phyloP scores from a whole-genome alignment of 75 land plant genomes.

The Picea glauca region DNA sequence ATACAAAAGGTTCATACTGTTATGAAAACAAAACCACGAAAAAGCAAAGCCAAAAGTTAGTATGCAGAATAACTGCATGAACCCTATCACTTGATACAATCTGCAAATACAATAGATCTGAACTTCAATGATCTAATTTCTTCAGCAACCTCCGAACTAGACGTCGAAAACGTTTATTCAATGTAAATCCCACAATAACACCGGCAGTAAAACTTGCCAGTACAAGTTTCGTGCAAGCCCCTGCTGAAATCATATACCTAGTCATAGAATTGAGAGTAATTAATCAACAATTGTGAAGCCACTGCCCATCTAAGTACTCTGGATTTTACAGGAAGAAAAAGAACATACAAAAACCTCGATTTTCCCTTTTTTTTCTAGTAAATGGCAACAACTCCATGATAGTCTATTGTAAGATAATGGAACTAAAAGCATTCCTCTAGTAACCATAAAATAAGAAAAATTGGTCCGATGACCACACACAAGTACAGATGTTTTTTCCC shows the following conservation, averaged over 20 bases:
- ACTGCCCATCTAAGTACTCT: neutral
- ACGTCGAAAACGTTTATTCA: constrained; percentile 34
- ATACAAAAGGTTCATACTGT: neutral
- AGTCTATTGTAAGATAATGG: neutral
- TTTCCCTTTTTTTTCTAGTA: neutral
- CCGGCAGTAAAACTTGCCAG: constrained; percentile 42
- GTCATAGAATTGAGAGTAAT: neutral
- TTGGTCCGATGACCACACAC: neutral
- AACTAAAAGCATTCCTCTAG: neutral
- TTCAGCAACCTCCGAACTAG: constrained; percentile 37
- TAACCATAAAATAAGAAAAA: neutral
- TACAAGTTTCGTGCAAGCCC: constrained; percentile 56
- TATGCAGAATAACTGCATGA: neutral
- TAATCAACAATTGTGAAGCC: neutral
- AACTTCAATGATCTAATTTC: constrained; percentile 2
- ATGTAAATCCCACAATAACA: constrained; percentile 48
- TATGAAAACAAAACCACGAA: neutral
- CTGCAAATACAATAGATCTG: neutral
- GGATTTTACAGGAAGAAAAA: neutral
- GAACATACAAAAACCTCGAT: neutral
- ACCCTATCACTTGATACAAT: neutral
- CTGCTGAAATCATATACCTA: constrained; percentile 46
- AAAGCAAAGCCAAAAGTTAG: neutral
- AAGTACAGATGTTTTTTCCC: neutral
- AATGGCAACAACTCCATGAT: neutral